Conservation (phyloP, 1,284 basidiomycete species). For the Lignosus rhinocerotis region DNA sequence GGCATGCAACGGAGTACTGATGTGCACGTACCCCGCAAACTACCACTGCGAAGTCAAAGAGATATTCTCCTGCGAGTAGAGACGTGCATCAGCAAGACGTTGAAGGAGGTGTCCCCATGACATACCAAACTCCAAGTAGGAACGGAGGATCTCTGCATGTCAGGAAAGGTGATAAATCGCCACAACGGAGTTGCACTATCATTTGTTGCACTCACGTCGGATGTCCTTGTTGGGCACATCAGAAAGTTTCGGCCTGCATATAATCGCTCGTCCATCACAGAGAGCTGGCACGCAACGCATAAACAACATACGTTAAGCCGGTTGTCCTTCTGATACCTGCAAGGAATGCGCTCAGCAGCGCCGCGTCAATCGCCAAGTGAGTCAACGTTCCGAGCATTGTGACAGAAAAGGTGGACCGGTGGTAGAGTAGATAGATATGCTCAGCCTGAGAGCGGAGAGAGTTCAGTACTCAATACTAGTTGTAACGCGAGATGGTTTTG, state of each 20-base stretch:
- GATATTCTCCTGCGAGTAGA: slow-evolving; percentile 62
- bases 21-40: slow-evolving; percentile 65
- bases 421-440: background rate
- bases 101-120: slow-evolving; percentile 2
- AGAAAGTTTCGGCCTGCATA: slow-evolving; percentile 59
- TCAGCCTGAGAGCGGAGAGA: background rate
- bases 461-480: too few species aligned
- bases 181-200: background rate
- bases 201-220: slow-evolving; percentile 58
- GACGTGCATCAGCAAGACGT: background rate
- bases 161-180: slow-evolving; percentile 3
- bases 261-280: background rate
- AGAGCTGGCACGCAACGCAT: background rate
- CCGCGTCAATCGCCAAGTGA: slow-evolving; percentile 76
- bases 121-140: slow-evolving; percentile 78
- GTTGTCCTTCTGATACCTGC: slow-evolving; percentile 81
- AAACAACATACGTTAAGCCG: slow-evolving; percentile 68
- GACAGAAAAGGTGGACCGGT: background rate
- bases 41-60: slow-evolving; percentile 81
- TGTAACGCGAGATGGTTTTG: background rate
- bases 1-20: background rate
- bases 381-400: slow-evolving; percentile 64
- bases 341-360: slow-evolving; percentile 75
- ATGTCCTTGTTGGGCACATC: slow-evolving; percentile 82
- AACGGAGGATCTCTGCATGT: slow-evolving; percentile 59